phyloP scores from a whole-genome alignment of 192 early-diverging fungal species.

The Entomortierella beljakovae region DNA sequence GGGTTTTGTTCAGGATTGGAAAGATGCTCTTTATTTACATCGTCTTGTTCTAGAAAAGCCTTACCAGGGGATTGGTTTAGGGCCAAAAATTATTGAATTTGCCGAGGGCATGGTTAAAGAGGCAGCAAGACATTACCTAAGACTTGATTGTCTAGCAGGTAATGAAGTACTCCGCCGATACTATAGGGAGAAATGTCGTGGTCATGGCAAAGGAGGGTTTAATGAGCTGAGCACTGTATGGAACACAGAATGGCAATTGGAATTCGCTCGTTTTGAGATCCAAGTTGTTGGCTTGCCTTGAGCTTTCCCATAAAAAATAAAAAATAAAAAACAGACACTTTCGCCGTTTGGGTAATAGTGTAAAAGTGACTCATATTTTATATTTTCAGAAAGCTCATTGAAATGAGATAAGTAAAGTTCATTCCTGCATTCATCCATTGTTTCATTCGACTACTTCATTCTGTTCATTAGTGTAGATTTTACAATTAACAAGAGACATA shows the following conservation, averaged over 20 bases:
- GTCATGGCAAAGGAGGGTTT: slow-evolving; percentile 16
- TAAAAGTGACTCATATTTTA: too few species aligned
- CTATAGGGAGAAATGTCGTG: slow-evolving; percentile 29
- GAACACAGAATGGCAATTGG: slow-evolving; percentile 8
- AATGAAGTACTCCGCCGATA: slow-evolving; percentile 18
- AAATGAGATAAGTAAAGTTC: too few species aligned
- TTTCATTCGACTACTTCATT: too few species aligned
- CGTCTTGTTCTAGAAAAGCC: slow-evolving; percentile 25
- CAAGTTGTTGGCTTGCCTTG: too few species aligned
- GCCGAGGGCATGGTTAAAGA: slow-evolving; percentile 16
- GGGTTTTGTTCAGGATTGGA: slow-evolving; percentile 17
- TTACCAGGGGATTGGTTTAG: slow-evolving; percentile 24
- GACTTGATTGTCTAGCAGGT: slow-evolving; percentile 25
- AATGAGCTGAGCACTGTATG: slow-evolving; percentile 16
- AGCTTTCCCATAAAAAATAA: too few species aligned
- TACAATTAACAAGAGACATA: too few species aligned
- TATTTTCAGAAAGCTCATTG: too few species aligned
- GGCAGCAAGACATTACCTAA: slow-evolving; percentile 21
- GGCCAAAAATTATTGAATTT: slow-evolving; percentile 24
- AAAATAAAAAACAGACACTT: too few species aligned
- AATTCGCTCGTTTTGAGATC: slow-evolving; percentile 35
- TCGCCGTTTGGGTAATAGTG: too few species aligned
- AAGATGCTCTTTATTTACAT: slow-evolving; percentile 38
- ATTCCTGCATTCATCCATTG: too few species aligned
- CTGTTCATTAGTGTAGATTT: too few species aligned